These are phyloP conservation scores for Phytophthora litchii DNA, from an alignment of 352 stramenopile genomes.

Conservation along the genomic window DNA sequence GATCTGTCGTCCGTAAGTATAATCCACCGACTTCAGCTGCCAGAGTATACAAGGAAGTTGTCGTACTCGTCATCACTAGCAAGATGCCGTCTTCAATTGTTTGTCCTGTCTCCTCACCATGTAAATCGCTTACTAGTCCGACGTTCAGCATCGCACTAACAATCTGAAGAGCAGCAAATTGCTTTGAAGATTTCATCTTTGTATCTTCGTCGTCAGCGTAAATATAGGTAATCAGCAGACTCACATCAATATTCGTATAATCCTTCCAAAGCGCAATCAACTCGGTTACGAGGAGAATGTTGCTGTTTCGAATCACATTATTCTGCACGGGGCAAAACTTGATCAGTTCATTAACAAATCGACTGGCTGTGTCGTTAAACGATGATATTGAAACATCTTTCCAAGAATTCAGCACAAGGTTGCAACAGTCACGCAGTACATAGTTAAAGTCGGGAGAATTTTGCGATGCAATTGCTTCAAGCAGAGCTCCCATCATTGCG, in stretches of 20 bases:
- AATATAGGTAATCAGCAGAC: slow-evolving; percentile 45
- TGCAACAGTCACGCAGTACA: slow-evolving; percentile 76
- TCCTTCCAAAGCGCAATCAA: slow-evolving; percentile 69
- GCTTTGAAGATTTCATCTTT: slow-evolving; percentile 47
- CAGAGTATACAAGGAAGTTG: slow-evolving; percentile 54
- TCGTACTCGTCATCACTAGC: slow-evolving; percentile 52
- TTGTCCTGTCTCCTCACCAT: slow-evolving; percentile 21
- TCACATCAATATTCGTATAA: slow-evolving; percentile 43
- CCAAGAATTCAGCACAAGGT: slow-evolving; percentile 61
- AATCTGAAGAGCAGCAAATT: slow-evolving; percentile 62
- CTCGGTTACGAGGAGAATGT: slow-evolving; percentile 59
- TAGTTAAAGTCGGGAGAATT: slow-evolving; percentile 68
- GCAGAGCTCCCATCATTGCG: slow-evolving; percentile 55
- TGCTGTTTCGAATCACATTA: slow-evolving; percentile 70
- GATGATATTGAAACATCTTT: slow-evolving; percentile 35
- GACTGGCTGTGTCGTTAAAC: slow-evolving; percentile 31
- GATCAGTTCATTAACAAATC: slow-evolving; percentile 66
- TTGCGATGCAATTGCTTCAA: slow-evolving; percentile 50
- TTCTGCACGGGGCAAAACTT: slow-evolving; percentile 58
- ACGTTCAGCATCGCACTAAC: slow-evolving; percentile 62
- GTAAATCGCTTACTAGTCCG: slow-evolving; percentile 35
- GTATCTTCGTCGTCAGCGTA: slow-evolving; percentile 44
- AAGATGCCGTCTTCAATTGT: slow-evolving; percentile 62
- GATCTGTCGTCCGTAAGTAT: slow-evolving; percentile 31
- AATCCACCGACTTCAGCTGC: slow-evolving; percentile 73